These are phyloP conservation scores for Puccinia hordei DNA, from an alignment of 1,284 basidiomycete species.

Conservation along the genomic window DNA sequence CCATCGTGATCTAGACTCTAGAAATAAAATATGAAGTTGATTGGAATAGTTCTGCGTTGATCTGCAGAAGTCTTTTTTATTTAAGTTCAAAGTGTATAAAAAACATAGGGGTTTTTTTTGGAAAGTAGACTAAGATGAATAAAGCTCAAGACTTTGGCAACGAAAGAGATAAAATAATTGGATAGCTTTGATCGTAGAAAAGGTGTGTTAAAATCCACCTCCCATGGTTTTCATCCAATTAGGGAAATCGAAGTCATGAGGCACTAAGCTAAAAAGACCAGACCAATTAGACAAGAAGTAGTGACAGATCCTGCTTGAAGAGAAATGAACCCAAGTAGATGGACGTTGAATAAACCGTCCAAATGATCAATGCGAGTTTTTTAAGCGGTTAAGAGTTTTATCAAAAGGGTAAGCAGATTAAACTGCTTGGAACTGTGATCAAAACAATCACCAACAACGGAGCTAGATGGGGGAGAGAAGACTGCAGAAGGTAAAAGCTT, in stretches of 20 bases:
- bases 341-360: constrained; percentile 28
- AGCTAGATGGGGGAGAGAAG: constrained; percentile 49
- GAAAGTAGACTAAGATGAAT: neutral
- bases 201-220: neutral
- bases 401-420: constrained; percentile 28
- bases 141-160: constrained; percentile 15
- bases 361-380: constrained; percentile 32
- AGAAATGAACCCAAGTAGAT: constrained; percentile 9
- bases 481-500: constrained; percentile 45
- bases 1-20: constrained; percentile 30
- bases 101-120: neutral
- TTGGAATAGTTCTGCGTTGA: neutral
- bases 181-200: neutral
- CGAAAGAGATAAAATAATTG: constrained; percentile 1
- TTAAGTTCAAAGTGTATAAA: constrained; percentile 1
- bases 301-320: constrained; percentile 6
- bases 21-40: constrained; percentile 1
- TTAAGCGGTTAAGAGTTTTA: constrained; percentile 31
- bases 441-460: constrained; percentile 29
- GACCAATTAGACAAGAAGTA: constrained; percentile 18
- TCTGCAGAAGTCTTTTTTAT: neutral
- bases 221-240: constrained; percentile 24
- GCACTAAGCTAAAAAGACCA: constrained; percentile 12
- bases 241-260: constrained; percentile 21
- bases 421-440: constrained; percentile 37